Conservation (phyloP, 2,329 filamentous ascomycete species). For the Rhinocladiella mackenziei region DNA sequence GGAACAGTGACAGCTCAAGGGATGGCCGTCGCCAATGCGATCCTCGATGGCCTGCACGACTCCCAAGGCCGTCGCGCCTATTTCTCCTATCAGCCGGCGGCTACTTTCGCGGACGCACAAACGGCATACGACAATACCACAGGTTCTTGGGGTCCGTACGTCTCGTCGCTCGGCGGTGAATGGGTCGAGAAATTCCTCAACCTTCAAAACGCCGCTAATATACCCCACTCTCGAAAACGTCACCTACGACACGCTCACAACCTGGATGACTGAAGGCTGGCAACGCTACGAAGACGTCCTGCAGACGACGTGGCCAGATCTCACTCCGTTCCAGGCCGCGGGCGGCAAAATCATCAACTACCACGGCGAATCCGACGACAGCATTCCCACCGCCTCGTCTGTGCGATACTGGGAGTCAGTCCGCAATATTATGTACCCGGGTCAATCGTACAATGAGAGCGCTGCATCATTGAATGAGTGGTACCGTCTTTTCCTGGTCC, state of each 20-base stretch:
- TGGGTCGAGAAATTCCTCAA: slow-evolving; percentile 26
- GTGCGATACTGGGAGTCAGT: slow-evolving; percentile 56
- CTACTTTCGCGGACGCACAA: slow-evolving; percentile 30
- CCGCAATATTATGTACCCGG: slow-evolving; percentile 48
- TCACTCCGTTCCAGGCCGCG: slow-evolving; percentile 47
- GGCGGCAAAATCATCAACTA: slow-evolving; percentile 58
- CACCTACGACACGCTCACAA: slow-evolving; percentile 55
- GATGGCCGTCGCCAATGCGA: slow-evolving; percentile 35
- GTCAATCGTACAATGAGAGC: slow-evolving; percentile 38
- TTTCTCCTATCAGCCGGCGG: slow-evolving; percentile 33
- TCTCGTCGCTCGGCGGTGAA: slow-evolving; percentile 35
- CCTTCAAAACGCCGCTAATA: slow-evolving; percentile 31
- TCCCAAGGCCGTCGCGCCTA: slow-evolving; percentile 41
- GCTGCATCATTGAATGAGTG: slow-evolving; percentile 47
- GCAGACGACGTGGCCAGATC: slow-evolving; percentile 53
- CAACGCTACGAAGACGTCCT: slow-evolving; percentile 49
- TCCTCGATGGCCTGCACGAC: slow-evolving; percentile 41
- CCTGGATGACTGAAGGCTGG: slow-evolving; percentile 52
- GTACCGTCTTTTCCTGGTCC: slow-evolving; percentile 54
- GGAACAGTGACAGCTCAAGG: slow-evolving; percentile 32
- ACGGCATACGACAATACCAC: slow-evolving; percentile 31
- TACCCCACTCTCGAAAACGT: slow-evolving; percentile 46
- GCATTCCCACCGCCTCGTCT: slow-evolving; percentile 52
- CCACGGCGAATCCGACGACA: slow-evolving; percentile 55
- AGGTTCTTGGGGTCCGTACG: slow-evolving; percentile 33